Percentiles rank a stretch among this genome's conserved stretches.
Conservation (phyloP, 2,329 filamentous ascomycete species). For the Epichloe uncinata region DNA sequence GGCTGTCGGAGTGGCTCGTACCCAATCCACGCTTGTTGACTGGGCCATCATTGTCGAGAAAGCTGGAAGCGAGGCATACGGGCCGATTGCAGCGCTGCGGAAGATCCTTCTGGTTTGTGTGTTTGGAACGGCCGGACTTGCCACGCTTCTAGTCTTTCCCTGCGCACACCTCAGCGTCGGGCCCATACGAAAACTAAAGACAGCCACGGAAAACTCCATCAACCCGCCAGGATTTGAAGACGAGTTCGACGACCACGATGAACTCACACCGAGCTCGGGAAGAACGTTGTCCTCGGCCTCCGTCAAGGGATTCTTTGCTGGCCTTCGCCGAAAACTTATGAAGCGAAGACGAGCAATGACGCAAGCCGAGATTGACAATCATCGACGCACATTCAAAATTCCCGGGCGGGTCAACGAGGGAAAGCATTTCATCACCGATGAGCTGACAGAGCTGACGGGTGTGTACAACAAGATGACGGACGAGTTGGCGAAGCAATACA, state of each 20-base stretch:
- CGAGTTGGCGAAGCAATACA: conserved; percentile 77
- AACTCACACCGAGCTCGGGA: conserved; percentile 27
- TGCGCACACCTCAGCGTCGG: conserved; percentile 70
- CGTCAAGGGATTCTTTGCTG: conserved; percentile 27
- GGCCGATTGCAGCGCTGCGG: conserved; percentile 60
- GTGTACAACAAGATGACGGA: conserved; percentile 95
- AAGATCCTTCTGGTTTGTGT: conserved; percentile 74
- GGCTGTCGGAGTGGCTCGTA: conserved; percentile 67
- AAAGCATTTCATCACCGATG: conserved; percentile 67
- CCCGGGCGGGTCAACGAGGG: conserved; percentile 67
- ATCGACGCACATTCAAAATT: conserved; percentile 60
- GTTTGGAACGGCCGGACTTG: conserved; percentile 64
- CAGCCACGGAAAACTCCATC: conserved; percentile 62
- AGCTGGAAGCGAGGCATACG: conserved; percentile 57
- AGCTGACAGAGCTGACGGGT: conserved; percentile 66
- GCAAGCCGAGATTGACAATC: conserved; percentile 17
- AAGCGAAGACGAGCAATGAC: conserved; percentile 18
- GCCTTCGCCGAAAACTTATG: conserved; percentile 24
- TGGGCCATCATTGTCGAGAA: conserved; percentile 80
- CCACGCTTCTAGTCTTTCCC: conserved; percentile 60
- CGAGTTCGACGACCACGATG: conserved; percentile 32
- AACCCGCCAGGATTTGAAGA: conserved; percentile 48
- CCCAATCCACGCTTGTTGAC: conserved; percentile 54
- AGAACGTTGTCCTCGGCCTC: conserved; percentile 31
- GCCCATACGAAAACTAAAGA: conserved; percentile 64